Base-by-base conservation (phyloP, 2,329 filamentous ascomycete species). In the Pseudopithomyces maydicus region DNA sequence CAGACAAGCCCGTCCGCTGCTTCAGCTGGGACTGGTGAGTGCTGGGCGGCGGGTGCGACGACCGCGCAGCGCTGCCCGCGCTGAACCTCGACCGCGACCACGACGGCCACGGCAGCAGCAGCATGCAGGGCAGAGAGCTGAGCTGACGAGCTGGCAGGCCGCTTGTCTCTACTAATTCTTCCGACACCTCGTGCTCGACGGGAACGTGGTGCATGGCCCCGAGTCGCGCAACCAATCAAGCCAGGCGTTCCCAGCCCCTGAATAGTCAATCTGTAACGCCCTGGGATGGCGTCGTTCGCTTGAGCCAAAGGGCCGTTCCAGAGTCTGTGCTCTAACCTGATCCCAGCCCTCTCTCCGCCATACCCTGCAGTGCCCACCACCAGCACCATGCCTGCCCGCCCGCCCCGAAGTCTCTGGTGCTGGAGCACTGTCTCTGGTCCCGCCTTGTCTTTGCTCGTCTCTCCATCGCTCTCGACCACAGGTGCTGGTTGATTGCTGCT, bases 211-310 rank as follows among this genome's bases (percentile, higher is more conserved):
- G 65, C 61, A 64, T 59, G 53, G 60, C 65, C 65, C 63, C 67
- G 71, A 71, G 68, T 64, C 69, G 72, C 71, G 64, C 59, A 51
- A 61, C 66, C 62, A 67, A 68, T 69, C 55, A 49, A 45, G 46
- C 43, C 42, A 49, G 23, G 59, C 47, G 54, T 38, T 49, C 54
- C 42, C 59, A 53, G 14, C 63, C 68, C 65, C 64, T 67, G 61
- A 60, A 55, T 61, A 63, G 59, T 58, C 62, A 49, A 55, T 58
- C 56, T 61, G 59, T 50, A 55, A 49, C 57, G 39, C 42, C 43
- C 32, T 41, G 26, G 45, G 35, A 62, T 66, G 61, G 64, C 65
- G 61, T 67, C 61, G 66, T 23, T 58, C 65, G 65, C 62, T 65
- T 63, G 61, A 51, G 43, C 43, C 42, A 20, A 41, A 42, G 22